phyloP scores from a whole-genome alignment of 768 basidiomycete genomes.

The Rhodosporidiobolus odoratus region DNA sequence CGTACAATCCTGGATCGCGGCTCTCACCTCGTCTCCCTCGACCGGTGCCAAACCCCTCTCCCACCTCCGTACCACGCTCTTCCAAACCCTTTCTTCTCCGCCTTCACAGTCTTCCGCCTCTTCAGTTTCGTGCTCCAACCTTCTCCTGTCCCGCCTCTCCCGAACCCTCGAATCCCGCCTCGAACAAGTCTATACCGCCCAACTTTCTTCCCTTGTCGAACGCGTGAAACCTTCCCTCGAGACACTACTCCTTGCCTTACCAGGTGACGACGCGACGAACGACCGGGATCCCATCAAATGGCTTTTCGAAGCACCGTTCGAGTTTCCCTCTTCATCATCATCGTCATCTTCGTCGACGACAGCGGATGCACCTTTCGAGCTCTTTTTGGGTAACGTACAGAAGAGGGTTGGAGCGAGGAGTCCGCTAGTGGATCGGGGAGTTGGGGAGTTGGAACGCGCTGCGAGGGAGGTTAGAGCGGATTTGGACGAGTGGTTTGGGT shows the following conservation, averaged over 20 bases:
- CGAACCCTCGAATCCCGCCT: conserved; percentile 19
- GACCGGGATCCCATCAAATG: conserved; percentile 24
- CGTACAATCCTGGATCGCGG: conserved; percentile 11
- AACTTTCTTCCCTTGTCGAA: conserved; percentile 12
- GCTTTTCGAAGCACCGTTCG: conserved; percentile 32
- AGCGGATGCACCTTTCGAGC: conserved; percentile 21
- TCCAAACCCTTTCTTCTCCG: background rate
- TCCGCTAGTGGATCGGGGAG: conserved; percentile 30
- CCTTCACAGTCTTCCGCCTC: background rate
- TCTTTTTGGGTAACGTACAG: conserved; percentile 24
- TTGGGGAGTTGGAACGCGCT: conserved; percentile 27
- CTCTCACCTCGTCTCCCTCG: background rate
- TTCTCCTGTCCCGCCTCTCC: background rate
- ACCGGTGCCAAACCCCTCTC: conserved; percentile 16
- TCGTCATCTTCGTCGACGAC: background rate
- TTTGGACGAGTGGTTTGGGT: conserved; percentile 24
- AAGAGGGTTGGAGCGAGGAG: conserved; percentile 29
- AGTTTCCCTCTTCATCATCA: conserved; percentile 15
- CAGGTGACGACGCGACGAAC: background rate
- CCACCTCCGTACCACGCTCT: background rate
- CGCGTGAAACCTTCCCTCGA: conserved; percentile 14
- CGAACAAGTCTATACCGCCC: conserved; percentile 20
- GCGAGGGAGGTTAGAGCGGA: conserved; percentile 23
- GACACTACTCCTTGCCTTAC: conserved; percentile 16
- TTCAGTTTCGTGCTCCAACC: background rate